These are phyloP conservation scores for Penicillium crystallinum DNA, from an alignment of 495 filamentous ascomycete species.

Conservation along the genomic window DNA sequence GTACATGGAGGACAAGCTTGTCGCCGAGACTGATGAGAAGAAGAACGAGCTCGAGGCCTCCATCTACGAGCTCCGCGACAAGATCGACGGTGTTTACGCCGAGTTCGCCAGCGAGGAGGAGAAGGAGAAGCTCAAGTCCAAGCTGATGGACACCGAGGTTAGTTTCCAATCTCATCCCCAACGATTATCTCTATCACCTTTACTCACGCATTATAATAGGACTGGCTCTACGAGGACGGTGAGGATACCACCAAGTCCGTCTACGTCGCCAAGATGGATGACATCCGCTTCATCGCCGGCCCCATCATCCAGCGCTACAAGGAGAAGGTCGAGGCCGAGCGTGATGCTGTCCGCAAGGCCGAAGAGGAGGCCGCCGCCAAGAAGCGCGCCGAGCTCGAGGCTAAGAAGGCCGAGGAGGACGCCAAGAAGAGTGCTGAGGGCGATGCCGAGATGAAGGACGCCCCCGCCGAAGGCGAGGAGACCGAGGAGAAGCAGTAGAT, in stretches of 20 bases:
- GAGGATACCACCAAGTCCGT: slow-evolving; percentile 91
- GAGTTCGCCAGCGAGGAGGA: slow-evolving; percentile 88
- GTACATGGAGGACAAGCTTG: slow-evolving; percentile 97
- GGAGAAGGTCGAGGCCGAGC: slow-evolving; percentile 88
- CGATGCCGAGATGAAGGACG: slow-evolving; percentile 22
- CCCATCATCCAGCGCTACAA: slow-evolving; percentile 92
- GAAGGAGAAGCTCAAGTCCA: slow-evolving; percentile 75
- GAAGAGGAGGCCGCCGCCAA: slow-evolving; percentile 79
- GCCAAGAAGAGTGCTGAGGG: slow-evolving; percentile 38
- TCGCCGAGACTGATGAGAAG: slow-evolving; percentile 97
- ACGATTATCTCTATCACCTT: slow-evolving; percentile 9
- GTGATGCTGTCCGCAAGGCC: slow-evolving; percentile 65
- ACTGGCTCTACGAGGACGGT: slow-evolving; percentile 98
- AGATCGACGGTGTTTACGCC: slow-evolving; percentile 85
- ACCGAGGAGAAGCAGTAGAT: slow-evolving; percentile 42
- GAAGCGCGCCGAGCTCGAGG: slow-evolving; percentile 70
- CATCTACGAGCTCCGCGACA: slow-evolving; percentile 94
- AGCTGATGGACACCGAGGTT: slow-evolving; percentile 82
- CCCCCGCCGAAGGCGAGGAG: slow-evolving; percentile 26
- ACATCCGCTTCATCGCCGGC: slow-evolving; percentile 84
- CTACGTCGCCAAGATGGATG: slow-evolving; percentile 92
- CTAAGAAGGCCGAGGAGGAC: slow-evolving; percentile 45
- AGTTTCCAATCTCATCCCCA: slow-evolving; percentile 21
- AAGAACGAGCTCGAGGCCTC: slow-evolving; percentile 98
- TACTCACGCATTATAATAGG: slow-evolving; percentile 45